These are phyloP conservation scores for Phytophthora pistaciae DNA, from an alignment of 352 stramenopile species.

Conservation along the genomic window DNA sequence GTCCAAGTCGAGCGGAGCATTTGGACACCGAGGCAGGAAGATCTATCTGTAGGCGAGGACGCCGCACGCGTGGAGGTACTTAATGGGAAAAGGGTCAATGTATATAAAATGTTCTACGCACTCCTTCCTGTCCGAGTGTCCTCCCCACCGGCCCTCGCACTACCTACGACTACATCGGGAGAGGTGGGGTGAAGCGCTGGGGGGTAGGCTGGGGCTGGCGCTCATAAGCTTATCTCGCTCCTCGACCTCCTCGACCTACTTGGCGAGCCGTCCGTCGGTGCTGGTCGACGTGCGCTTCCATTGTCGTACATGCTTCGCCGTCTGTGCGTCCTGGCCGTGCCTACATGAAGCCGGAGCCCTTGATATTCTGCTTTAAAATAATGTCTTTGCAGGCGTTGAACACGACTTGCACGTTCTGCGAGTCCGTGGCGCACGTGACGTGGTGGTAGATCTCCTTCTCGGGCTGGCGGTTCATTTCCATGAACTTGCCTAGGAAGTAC, in stretches of 20 bases:
- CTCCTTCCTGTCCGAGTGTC: slow-evolving; percentile 22
- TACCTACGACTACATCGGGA: slow-evolving; percentile 17
- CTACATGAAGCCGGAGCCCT: slow-evolving; percentile 92
- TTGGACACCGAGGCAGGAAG: neutral
- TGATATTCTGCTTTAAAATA: slow-evolving; percentile 95
- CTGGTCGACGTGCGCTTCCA: slow-evolving; percentile 33
- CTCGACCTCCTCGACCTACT: slow-evolving; percentile 15
- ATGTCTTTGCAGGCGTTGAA: slow-evolving; percentile 98
- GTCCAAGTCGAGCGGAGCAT: neutral
- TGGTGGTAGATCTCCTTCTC: slow-evolving; percentile 96
- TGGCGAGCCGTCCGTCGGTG: slow-evolving; percentile 19
- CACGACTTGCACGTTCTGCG: slow-evolving; percentile 96
- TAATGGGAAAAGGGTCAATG: slow-evolving; percentile 32
- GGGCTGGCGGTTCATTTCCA: slow-evolving; percentile 94
- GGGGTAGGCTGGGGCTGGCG: slow-evolving; percentile 17
- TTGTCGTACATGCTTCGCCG: slow-evolving; percentile 27
- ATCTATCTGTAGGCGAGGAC: neutral
- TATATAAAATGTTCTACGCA: slow-evolving; percentile 50
- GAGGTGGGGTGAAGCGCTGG: slow-evolving; percentile 18
- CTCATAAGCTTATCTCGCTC: slow-evolving; percentile 34
- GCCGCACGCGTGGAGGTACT: neutral
- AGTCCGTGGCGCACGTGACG: slow-evolving; percentile 97
- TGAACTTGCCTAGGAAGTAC: slow-evolving; percentile 95
- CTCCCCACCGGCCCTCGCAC: slow-evolving; percentile 20
- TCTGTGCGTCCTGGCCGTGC: slow-evolving; percentile 4